Conservation (phyloP, 441 rosid genomes). For the Brassica hybrid region DNA sequence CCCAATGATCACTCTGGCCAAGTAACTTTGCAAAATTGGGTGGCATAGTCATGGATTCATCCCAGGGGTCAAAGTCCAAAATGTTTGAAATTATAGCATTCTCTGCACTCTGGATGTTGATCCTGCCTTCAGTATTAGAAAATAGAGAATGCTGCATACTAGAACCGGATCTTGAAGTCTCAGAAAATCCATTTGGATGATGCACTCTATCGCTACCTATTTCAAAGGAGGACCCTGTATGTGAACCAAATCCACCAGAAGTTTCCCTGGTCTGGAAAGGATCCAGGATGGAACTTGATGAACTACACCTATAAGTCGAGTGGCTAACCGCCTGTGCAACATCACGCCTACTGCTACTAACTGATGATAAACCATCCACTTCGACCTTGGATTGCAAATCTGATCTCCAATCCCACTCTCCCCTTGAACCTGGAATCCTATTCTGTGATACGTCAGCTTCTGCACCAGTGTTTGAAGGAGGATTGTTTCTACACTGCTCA, state of each 20-base stretch:
- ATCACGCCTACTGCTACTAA: conserved; percentile 63
- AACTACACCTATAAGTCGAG: conserved; percentile 47
- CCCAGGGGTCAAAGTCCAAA: conserved; percentile 55
- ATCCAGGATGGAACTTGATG: conserved; percentile 49
- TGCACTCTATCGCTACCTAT: conserved; percentile 41
- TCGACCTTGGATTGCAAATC: conserved; percentile 40
- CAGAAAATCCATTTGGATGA: conserved; percentile 56
- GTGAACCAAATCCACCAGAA: conserved; percentile 39
- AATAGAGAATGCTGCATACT: conserved; percentile 46
- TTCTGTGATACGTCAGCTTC: conserved; percentile 15
- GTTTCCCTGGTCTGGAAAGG: conserved; percentile 52
- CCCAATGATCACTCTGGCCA: conserved; percentile 40
- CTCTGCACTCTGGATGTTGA: conserved; percentile 48
- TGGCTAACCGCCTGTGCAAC: conserved; percentile 62
- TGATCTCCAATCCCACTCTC: conserved; percentile 40
- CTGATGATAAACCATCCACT: conserved; percentile 69
- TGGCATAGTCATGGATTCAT: conserved; percentile 51
- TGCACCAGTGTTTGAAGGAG: not conserved
- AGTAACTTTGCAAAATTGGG: conserved; percentile 47
- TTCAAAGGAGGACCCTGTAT: conserved; percentile 43
- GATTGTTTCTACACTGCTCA: conserved; percentile 39
- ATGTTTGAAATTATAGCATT: conserved; percentile 54
- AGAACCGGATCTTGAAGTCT: conserved; percentile 45
- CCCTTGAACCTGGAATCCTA: conserved; percentile 16
- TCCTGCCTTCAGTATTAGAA: conserved; percentile 49